These are phyloP conservation scores for Chenopodium formosanum DNA, from an alignment of 148 eudicot species.

Conservation along the genomic window DNA sequence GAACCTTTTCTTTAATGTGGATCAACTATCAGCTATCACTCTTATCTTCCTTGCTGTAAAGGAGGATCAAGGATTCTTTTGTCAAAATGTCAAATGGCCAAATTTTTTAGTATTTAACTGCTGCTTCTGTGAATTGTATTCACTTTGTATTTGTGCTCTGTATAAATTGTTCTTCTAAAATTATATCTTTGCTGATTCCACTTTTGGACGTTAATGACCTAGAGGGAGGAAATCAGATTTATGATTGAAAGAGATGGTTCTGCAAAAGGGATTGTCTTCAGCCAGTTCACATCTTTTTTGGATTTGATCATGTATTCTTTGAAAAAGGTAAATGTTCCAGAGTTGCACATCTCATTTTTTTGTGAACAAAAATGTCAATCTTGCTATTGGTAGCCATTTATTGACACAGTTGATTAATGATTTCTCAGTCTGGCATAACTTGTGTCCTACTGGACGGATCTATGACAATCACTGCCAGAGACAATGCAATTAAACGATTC, in stretches of 20 bases:
- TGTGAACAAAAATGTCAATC: neutral
- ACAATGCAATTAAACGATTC: constrained; percentile 73
- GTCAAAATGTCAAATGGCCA: neutral
- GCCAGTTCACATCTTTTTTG: constrained; percentile 93
- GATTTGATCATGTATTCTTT: constrained; percentile 85
- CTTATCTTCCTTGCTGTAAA: neutral
- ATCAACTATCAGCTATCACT: neutral
- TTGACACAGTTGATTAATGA: constrained; percentile 1
- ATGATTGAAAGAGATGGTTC: constrained; percentile 97
- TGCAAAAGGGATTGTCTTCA: constrained; percentile 93
- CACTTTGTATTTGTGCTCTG: neutral
- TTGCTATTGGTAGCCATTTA: neutral
- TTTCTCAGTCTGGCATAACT: constrained; percentile 72
- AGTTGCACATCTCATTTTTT: constrained; percentile 7
- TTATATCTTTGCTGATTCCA: constrained; percentile 20
- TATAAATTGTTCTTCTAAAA: neutral
- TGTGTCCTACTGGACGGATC: constrained; percentile 86
- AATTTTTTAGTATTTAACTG: neutral
- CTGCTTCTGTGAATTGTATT: neutral
- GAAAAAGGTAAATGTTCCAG: constrained; percentile 50
- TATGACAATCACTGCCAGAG: constrained; percentile 82
- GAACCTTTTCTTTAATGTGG: neutral
- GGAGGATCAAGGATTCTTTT: neutral
- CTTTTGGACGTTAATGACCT: constrained; percentile 21
- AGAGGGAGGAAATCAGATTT: constrained; percentile 90